These are phyloP conservation scores for Arctostaphylos glauca DNA, from an alignment of 148 eudicot species.

Conservation along the genomic window DNA sequence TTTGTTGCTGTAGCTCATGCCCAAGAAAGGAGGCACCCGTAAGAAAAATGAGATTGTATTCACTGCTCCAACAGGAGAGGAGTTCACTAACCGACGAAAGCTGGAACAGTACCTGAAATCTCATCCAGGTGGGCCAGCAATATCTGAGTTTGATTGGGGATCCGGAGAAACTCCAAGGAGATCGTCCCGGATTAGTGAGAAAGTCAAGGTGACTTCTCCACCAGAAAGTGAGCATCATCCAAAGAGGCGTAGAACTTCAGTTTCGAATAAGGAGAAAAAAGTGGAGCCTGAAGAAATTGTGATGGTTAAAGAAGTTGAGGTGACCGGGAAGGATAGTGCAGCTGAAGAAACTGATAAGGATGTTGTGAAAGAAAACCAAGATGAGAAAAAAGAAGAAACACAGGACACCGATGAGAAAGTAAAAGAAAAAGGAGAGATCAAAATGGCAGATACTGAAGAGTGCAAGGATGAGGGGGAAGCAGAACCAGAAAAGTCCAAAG, in stretches of 20 bases:
- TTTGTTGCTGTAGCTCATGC: constrained; percentile 50
- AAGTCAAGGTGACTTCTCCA: constrained; percentile 46
- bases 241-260: constrained; percentile 31
- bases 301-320: constrained; percentile 10
- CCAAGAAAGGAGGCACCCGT: constrained; percentile 73
- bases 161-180: constrained; percentile 87
- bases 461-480: constrained; percentile 27
- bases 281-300: constrained; percentile 19
- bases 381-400: constrained; percentile 18
- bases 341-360: constrained; percentile 6
- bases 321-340: constrained; percentile 8
- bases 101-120: constrained; percentile 84
- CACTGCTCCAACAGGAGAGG: constrained; percentile 87
- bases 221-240: constrained; percentile 55
- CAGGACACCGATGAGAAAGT: constrained; percentile 16
- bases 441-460: constrained; percentile 25
- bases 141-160: constrained; percentile 85
- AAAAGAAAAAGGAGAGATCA: constrained; percentile 23
- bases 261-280: constrained; percentile 15
- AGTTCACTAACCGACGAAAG: constrained; percentile 65
- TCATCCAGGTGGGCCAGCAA: constrained; percentile 69
- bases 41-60: constrained; percentile 72
- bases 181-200: constrained; percentile 79
- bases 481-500: constrained; percentile 21
- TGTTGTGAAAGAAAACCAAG: constrained; percentile 15